Conservation (phyloP, 805 yeast genomes). For the Priceomyces fermenticarens region DNA sequence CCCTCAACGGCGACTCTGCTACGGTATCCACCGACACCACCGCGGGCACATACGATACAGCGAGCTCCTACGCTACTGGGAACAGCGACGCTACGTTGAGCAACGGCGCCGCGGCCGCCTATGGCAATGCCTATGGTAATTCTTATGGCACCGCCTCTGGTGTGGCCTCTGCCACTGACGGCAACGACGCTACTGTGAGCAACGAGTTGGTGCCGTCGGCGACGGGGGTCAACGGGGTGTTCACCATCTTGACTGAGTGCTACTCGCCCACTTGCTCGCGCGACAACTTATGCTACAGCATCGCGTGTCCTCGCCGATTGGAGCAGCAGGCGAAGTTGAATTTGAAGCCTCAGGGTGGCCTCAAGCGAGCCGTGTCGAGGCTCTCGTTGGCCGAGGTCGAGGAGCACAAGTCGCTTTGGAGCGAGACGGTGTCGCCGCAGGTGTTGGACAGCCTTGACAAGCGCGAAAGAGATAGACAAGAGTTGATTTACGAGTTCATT, state of each 20-base stretch:
- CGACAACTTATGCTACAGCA: conserved; percentile 84
- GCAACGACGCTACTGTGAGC: neutral
- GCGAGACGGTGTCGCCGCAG: conserved; percentile 80
- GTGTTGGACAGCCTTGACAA: conserved; percentile 77
- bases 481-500: conserved; percentile 88
- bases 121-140: too few relatives aligned
- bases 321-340: conserved; percentile 94
- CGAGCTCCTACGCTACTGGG: too few relatives aligned
- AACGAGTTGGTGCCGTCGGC: conserved; percentile 12
- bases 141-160: neutral
- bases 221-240: conserved; percentile 78
- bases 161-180: neutral
- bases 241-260: conserved; percentile 88
- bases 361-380: conserved; percentile 70
- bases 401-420: conserved; percentile 86
- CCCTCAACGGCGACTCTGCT: neutral
- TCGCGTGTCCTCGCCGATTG: conserved; percentile 92
- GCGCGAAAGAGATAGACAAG: conserved; percentile 88
- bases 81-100: neutral
- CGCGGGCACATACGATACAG: conserved; percentile 5
- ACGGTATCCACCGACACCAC: conserved; percentile 5
- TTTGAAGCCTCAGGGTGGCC: conserved; percentile 82
- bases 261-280: conserved; percentile 96
- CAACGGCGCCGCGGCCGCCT: neutral
- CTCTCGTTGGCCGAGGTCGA: conserved; percentile 65